Evolutionary conservation across 257 asterid genomes (phyloP), one percentile per base, ranked within the genome.

Genomic region (Penstemon newberryi): DNA sequence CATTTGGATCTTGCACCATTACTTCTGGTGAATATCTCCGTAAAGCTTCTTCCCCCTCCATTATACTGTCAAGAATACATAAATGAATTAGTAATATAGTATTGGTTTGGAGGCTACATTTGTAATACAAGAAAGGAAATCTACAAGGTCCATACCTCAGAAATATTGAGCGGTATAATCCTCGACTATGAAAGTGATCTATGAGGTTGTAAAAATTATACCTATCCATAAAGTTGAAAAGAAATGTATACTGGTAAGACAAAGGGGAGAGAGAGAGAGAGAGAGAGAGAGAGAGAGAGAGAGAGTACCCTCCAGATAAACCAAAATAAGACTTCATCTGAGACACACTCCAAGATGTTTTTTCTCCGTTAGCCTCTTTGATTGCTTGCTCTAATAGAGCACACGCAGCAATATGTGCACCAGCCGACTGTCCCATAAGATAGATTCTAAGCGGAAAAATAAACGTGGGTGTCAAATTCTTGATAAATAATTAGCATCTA

Each of bases 371-470:
- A 33, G 96, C 96, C 81, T 94, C 99, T 80, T 86, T 86, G 84
- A 83, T 81, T 56, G 96, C 96, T 78, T 94, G 96, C 68, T 91
- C 97, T 71, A 94, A 44, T 36, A 94, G 93, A 60, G 95, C 83
- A 74, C 99, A 94, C 38, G 95, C 89, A 78, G 91, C 96, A 67
- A 94, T 91, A 71, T 91, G 99, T 2, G 96, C 99, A 69, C 99
- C 97, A 72, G 99, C 97, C 18, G 99, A 94, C 76, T 94, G 99
- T 13, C 99, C 99, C 99, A 94, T 91, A 49, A 94, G 81, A 75
- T 86, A 91, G 41, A 94, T 76, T 74, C 99, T 94, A 70, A 49
- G 51, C 57, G 75, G 41, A 69, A 3, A 53, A 66, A 10, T 1
- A 50, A 11, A 54, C 51, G 38, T 42, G 44, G 8, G 57, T 41